Evolutionary conservation across 495 filamentous ascomycete species (phyloP).

Genomic region (Xylaria cubensis): DNA sequence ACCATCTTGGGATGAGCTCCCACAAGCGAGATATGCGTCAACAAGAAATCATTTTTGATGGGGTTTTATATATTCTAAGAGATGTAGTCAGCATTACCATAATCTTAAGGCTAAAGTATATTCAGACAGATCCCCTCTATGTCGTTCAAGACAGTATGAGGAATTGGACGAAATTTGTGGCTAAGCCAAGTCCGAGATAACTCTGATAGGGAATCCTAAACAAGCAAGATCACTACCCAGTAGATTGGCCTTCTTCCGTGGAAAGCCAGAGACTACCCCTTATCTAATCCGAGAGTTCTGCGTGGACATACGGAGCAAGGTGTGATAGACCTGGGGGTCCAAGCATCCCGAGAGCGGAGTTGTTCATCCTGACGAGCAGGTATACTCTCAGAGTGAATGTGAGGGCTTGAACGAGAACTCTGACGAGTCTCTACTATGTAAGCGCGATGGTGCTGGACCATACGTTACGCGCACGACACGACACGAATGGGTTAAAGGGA

Average conservation of each 20-base stretch:
- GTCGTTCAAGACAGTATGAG: neutral
- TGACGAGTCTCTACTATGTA: neutral
- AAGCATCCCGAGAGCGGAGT: neutral
- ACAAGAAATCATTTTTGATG: neutral
- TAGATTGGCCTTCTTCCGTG: neutral
- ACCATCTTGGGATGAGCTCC: neutral
- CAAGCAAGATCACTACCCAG: neutral
- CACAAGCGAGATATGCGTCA: neutral
- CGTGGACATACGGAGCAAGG: neutral
- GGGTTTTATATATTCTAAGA: neutral
- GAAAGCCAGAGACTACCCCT: neutral
- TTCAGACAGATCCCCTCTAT: neutral
- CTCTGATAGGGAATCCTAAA: neutral
- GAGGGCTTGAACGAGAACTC: neutral
- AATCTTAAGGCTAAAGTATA: neutral
- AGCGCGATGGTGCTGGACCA: neutral
- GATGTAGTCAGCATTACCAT: neutral
- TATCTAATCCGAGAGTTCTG: neutral
- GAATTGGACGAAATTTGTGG: neutral
- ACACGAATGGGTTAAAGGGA: neutral
- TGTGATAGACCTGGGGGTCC: neutral
- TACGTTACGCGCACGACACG: neutral
- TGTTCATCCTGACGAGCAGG: neutral
- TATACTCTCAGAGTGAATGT: neutral
- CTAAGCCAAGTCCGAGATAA: neutral